phyloP scores from a whole-genome alignment of 306 rosid species.

The Ziziphus jujuba region DNA sequence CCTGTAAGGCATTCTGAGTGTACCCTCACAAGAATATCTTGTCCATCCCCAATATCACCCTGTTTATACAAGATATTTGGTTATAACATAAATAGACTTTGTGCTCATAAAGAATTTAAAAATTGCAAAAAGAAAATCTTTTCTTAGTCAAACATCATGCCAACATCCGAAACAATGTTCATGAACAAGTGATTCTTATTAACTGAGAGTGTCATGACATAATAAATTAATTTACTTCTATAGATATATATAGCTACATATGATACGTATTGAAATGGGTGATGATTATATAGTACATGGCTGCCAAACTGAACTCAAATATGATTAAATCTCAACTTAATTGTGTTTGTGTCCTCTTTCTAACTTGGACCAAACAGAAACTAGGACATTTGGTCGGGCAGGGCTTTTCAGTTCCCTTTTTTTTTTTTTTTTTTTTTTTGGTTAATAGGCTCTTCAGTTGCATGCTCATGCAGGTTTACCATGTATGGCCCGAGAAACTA shows the following conservation, averaged over 20 bases:
- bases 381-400: neutral
- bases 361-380: neutral
- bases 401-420: no score
- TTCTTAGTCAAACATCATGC: neutral
- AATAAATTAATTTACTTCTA: no score
- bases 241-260: neutral
- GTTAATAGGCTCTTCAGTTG: neutral
- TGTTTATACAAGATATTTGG: constrained; percentile 25
- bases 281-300: neutral
- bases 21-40: constrained; percentile 87
- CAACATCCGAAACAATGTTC: neutral
- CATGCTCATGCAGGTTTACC: no score
- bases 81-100: constrained; percentile 1
- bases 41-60: constrained; percentile 95
- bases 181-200: neutral
- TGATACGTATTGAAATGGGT: neutral
- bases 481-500: no score
- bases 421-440: no score
- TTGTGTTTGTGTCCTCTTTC: neutral
- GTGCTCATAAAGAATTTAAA: neutral
- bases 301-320: neutral
- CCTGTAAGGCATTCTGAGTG: constrained; percentile 98
- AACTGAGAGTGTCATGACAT: neutral
- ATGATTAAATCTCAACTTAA: neutral
- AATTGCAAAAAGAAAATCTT: neutral